Base-by-base conservation (phyloP, 1,284 basidiomycete genomes). In the Sporisorium scitamineum region DNA sequence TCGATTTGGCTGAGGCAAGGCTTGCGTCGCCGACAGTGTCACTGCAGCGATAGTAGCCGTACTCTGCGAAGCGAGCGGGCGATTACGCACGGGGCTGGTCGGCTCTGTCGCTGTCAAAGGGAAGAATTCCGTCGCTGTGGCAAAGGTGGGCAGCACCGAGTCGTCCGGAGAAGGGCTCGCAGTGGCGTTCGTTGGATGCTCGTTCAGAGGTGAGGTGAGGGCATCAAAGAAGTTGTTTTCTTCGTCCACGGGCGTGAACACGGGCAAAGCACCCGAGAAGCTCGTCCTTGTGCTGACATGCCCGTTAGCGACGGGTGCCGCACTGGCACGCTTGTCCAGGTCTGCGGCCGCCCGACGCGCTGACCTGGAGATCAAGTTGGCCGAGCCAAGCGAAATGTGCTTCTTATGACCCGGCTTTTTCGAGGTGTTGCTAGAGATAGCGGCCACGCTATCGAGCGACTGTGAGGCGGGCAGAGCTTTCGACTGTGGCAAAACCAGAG, bases 211-310 rank as follows among this genome's bases (percentile, higher is more conserved):
- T 2, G 64, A 72, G 2, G 64, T 64, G 39, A 72, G 50, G 6
- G 70, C 70, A 39, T 72, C 64, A 29, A 72, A 72, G 59, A 67
- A 72, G 18, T 29, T 18, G 16, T 47, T 56, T n/a, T 66, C 56
- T 27, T 72, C 70, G 50, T 61, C 52, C 8, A 60, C 58, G 5
- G 69, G 63, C 26, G 69, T 59, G 27, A 71, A 64, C 0, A 27
- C 13, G 10, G 68, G 68, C 27, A 65, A 39, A 16, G 44, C 54
- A 39, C 37, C 54, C 24, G 58, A 44, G 20, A 61, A 50, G 47
- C 59, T 66, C 10, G 60, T 59, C 11, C 39, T 39, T 13, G 55
- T 62, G 55, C 50, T 54, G 44, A 44, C 42, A 8, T 31, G 54
- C 1, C 51, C 63, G 11, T 45, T 27, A n/a, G 50, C 39, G 16